Evolutionary conservation across 768 basidiomycete species (phyloP).

Genomic region (Clavulina sp.): DNA sequence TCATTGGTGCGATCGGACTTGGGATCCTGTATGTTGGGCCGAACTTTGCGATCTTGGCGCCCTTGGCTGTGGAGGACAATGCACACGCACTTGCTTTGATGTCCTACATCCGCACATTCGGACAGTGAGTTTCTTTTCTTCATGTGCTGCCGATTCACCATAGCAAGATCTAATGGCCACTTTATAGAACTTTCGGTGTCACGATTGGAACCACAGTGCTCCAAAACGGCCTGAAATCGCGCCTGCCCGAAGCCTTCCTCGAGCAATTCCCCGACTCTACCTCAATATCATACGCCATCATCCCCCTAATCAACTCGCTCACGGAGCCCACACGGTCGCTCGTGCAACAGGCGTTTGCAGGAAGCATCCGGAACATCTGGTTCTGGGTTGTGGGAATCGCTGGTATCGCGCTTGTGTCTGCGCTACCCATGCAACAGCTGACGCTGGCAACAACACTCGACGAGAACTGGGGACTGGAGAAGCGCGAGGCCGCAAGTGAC

Average conservation of each 20-base stretch:
- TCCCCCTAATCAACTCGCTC: neutral
- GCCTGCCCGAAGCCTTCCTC: neutral
- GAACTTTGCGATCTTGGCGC: conserved; percentile 19
- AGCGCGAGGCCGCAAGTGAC: no score
- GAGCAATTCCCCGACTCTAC: neutral
- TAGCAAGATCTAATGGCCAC: no score
- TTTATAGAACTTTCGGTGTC: neutral
- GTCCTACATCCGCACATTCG: conserved; percentile 18
- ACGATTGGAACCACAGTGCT: neutral
- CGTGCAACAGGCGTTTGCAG: neutral
- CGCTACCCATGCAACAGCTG: neutral
- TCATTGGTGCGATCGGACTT: conserved; percentile 6
- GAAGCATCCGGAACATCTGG: neutral
- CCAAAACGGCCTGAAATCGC: neutral
- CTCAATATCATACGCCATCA: neutral
- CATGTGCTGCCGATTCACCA: no score
- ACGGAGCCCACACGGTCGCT: neutral
- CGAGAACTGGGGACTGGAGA: neutral
- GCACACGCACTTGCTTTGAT: conserved; percentile 12
- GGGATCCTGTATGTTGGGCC: conserved; percentile 10
- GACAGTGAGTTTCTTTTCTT: neutral
- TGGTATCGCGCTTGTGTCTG: neutral
- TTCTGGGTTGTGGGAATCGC: neutral
- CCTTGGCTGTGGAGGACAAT: conserved; percentile 10
- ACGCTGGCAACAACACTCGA: neutral